Base-by-base conservation (phyloP, 192 early-diverging fungal genomes). In the Umbelopsis ramanniana region DNA sequence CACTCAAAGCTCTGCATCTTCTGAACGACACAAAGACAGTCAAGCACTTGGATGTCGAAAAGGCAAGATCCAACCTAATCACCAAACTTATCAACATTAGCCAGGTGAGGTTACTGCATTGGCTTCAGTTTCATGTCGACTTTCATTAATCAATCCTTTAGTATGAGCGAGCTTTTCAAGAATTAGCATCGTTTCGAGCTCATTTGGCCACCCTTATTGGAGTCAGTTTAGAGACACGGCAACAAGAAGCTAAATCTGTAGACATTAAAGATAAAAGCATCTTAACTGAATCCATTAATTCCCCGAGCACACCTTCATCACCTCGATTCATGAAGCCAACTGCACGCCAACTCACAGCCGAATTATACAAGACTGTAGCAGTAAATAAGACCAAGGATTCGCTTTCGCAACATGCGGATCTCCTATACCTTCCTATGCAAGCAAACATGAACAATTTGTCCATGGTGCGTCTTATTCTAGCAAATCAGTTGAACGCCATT, bases 11-110 rank as follows among this genome's bases (percentile, higher is more conserved):
- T 4, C 14, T 80, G n/a, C 57, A 76, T 40, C 60, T 69, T 23
- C 72, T 82, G 73, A 71, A 79, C 43, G 37, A 46, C 8, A 72
- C 55, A 40, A 46, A 66, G 8, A 35, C 63, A n/a, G 54, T 76
- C 11, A 79, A 79, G 47, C 72, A 68, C 21, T 21, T 87, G 37
- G 86, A 87, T 46, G 73, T 87, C 23, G 84, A 85, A 66, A 87
- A 87, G 33, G 79, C 84, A 19, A 69, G 75, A 5, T 87, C 84
- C 4, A 87, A 87, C 46, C 29, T 87, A 8, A 83, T 81, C 21
- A 72, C 82, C 26, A 87, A 84, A 67, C 71, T 82, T 17, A 79
- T 87, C 14, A 77, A 82, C 37, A 38, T 87, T 50, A 84, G 79
- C n/a, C 79, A 83, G 79, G 86, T 87, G 79, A 68, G 26, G 29